Evolutionary conservation across 768 basidiomycete species (phyloP).

Genomic region (Mycena venus): DNA sequence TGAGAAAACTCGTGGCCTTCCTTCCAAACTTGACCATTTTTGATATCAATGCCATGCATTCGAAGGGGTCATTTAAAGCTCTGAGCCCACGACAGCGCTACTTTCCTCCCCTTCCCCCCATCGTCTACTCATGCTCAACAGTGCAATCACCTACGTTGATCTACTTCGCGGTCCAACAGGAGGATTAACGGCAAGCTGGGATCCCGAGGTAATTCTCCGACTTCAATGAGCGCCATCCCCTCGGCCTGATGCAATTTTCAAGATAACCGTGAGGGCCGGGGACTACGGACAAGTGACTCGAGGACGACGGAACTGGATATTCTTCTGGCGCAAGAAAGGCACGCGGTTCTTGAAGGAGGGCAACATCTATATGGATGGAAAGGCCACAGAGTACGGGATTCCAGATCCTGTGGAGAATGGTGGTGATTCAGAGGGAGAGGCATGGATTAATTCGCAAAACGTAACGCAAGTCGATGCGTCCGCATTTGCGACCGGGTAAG

Average conservation of each 20-base stretch:
- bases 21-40: too few species aligned
- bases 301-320: constrained; percentile 20
- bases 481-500: constrained; percentile 5
- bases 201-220: constrained; percentile 41
- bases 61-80: too few species aligned
- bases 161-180: too few species aligned
- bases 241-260: not conserved
- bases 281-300: constrained; percentile 47
- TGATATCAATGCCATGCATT: too few species aligned
- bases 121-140: too few species aligned
- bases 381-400: constrained; percentile 23
- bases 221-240: too few species aligned
- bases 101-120: too few species aligned
- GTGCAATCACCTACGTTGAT: too few species aligned
- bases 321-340: constrained; percentile 44
- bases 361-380: constrained; percentile 40
- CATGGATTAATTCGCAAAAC: constrained; percentile 46
- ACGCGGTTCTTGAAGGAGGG: constrained; percentile 48
- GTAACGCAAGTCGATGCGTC: constrained; percentile 36
- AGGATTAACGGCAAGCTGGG: constrained; percentile 50
- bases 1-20: too few species aligned
- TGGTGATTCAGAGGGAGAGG: constrained; percentile 33
- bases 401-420: constrained; percentile 36
- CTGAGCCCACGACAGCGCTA: too few species aligned
- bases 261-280: constrained; percentile 39